Percentiles rank a stretch among this genome's conserved stretches.
Evolutionary conservation across 257 asterid genomes (phyloP).

Genomic region (Ophiorrhiza pumila): DNA sequence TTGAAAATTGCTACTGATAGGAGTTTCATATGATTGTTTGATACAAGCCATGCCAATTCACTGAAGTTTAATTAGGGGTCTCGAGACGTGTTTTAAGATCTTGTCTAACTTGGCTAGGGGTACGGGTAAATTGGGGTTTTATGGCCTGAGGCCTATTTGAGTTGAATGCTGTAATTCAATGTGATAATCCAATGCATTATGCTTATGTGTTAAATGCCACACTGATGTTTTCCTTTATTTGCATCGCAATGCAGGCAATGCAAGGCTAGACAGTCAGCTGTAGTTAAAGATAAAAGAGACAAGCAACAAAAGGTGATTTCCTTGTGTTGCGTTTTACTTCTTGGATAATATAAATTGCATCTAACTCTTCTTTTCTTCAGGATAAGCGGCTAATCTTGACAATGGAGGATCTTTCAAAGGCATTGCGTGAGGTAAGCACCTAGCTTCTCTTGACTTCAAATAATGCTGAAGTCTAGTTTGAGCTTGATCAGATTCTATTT

Average conservation of each 20-base stretch:
- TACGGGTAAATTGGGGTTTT: background rate
- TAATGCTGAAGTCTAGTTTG: background rate
- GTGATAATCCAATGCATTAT: background rate
- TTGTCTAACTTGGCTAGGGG: background rate
- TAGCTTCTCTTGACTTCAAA: background rate
- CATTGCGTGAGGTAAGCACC: slow-evolving; percentile 69
- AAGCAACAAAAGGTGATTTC: slow-evolving; percentile 83
- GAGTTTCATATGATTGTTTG: background rate
- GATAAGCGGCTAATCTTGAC: slow-evolving; percentile 90
- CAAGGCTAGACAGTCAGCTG: slow-evolving; percentile 83
- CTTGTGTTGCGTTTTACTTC: slow-evolving; percentile 14
- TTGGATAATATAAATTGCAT: slow-evolving; percentile 6
- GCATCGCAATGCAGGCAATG: slow-evolving; percentile 62
- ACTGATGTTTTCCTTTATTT: slow-evolving; percentile 7
- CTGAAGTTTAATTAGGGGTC: background rate
- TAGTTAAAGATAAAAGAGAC: slow-evolving; percentile 85
- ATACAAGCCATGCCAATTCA: no score
- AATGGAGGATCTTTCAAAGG: slow-evolving; percentile 97
- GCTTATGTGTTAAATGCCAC: background rate
- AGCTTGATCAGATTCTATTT: background rate
- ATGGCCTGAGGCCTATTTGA: background rate
- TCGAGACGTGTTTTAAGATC: background rate
- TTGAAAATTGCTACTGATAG: background rate
- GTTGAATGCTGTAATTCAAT: background rate
- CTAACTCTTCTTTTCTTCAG: slow-evolving; percentile 43